Percentiles rank a stretch among this genome's conserved stretches.
Conservation (phyloP, 768 basidiomycete species). For the Macrocybe gigantea region DNA sequence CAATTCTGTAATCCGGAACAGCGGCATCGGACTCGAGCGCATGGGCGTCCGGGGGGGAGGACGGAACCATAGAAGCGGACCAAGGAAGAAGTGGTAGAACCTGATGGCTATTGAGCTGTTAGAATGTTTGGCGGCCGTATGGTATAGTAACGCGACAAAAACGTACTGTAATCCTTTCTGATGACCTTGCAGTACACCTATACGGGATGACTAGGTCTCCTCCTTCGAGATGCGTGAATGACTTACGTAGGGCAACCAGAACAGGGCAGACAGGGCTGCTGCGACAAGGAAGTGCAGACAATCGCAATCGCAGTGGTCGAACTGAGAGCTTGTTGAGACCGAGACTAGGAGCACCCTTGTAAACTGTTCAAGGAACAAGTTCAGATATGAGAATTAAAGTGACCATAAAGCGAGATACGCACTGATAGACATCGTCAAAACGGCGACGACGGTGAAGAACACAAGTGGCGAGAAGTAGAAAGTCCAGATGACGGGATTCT, state of each 20-base stretch:
- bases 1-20: conserved; percentile 21
- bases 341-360: conserved; percentile 19
- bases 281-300: conserved; percentile 16
- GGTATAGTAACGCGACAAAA: neutral
- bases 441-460: conserved; percentile 19
- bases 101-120: conserved; percentile 13
- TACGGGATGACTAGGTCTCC: too few relatives aligned
- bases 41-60: conserved; percentile 15
- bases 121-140: neutral
- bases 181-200: conserved; percentile 17
- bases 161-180: conserved; percentile 21
- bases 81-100: conserved; percentile 24
- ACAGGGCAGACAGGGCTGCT: conserved; percentile 15
- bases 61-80: conserved; percentile 20
- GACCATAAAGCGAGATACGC: neutral
- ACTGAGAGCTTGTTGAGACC: conserved; percentile 12
- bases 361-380: conserved; percentile 5
- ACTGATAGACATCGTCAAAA: conserved; percentile 21
- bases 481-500: conserved; percentile 14
- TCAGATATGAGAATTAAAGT: neutral
- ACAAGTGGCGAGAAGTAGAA: conserved; percentile 19
- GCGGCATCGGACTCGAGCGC: conserved; percentile 4
- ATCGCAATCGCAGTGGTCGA: conserved; percentile 15
- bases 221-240: too few relatives aligned
- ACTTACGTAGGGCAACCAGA: conserved; percentile 20